Conservation (phyloP, 495 filamentous ascomycete genomes). For the Penicillium parvum region DNA sequence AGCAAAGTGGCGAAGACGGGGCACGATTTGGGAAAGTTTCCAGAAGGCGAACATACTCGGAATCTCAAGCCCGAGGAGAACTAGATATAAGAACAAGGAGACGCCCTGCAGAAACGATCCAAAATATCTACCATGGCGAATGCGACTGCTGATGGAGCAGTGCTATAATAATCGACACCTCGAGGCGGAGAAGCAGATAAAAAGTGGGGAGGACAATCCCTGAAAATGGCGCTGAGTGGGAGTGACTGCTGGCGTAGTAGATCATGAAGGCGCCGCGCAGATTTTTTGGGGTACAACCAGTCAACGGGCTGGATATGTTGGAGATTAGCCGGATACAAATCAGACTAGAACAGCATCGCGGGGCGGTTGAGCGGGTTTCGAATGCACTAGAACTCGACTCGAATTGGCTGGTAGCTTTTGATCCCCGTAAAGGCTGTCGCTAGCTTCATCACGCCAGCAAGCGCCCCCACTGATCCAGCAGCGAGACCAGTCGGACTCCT, state of each 20-base stretch:
- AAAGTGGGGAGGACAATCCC: slow-evolving; percentile 2
- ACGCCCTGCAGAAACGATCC: background rate
- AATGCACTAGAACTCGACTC: slow-evolving; percentile 5
- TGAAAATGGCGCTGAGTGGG: background rate
- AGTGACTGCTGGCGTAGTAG: slow-evolving; percentile 7
- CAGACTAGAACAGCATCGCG: slow-evolving; percentile 3
- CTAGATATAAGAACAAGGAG: slow-evolving; percentile 13
- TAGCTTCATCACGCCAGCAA: slow-evolving; percentile 8
- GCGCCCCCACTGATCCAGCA: slow-evolving; percentile 19
- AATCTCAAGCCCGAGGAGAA: slow-evolving; percentile 19
- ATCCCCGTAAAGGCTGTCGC: slow-evolving; percentile 2
- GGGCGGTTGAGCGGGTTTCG: slow-evolving; percentile 3
- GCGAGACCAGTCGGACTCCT: no score
- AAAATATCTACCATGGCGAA: background rate
- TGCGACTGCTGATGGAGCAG: slow-evolving; percentile 2
- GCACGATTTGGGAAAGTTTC: slow-evolving; percentile 21
- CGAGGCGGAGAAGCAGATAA: slow-evolving; percentile 8
- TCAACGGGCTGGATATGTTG: slow-evolving; percentile 9
- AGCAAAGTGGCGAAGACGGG: slow-evolving; percentile 10
- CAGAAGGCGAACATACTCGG: slow-evolving; percentile 23
- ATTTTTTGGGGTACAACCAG: slow-evolving; percentile 15
- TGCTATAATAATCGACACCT: slow-evolving; percentile 6
- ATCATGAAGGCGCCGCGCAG: slow-evolving; percentile 15
- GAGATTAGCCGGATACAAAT: slow-evolving; percentile 16
- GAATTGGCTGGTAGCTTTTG: slow-evolving; percentile 4